Percentiles rank a stretch among this genome's conserved stretches.
Evolutionary conservation across 768 basidiomycete genomes (phyloP).

Genomic region (Lyophyllum semitale): DNA sequence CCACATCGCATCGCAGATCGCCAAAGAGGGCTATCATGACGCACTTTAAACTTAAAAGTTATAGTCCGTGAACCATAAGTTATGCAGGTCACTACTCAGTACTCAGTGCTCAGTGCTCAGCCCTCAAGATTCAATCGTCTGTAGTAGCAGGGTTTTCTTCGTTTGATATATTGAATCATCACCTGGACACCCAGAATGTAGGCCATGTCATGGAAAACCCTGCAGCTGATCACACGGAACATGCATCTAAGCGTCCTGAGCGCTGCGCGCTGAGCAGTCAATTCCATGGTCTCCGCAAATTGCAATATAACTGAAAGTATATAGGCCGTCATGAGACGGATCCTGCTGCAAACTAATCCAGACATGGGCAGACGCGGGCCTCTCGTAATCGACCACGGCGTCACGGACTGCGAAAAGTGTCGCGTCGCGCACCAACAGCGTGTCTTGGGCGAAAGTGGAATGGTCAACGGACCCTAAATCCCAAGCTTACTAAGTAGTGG

Average conservation of each 20-base stretch:
- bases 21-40: constrained; percentile 7
- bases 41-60: constrained; percentile 10
- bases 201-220: background rate
- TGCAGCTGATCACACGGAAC: background rate
- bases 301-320: background rate
- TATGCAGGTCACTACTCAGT: too few relatives aligned
- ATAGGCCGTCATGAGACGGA: background rate
- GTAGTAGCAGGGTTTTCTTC: too few relatives aligned
- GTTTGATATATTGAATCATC: background rate
- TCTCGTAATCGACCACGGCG: background rate
- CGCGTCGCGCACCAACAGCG: background rate
- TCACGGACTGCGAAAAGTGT: background rate
- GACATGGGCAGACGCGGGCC: too few relatives aligned
- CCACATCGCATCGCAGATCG: constrained; percentile 11
- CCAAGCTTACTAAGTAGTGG: background rate
- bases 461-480: background rate
- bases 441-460: background rate
- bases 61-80: background rate
- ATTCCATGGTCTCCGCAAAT: background rate
- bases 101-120: too few relatives aligned
- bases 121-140: background rate
- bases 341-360: background rate
- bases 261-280: background rate
- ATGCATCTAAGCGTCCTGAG: background rate
- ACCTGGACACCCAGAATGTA: background rate